A percentile compares a stretch with the other conserved stretches of the same genome.
These are phyloP conservation scores for Lentinula raphanica DNA, from an alignment of 768 basidiomycete genomes.

Conservation along the genomic window DNA sequence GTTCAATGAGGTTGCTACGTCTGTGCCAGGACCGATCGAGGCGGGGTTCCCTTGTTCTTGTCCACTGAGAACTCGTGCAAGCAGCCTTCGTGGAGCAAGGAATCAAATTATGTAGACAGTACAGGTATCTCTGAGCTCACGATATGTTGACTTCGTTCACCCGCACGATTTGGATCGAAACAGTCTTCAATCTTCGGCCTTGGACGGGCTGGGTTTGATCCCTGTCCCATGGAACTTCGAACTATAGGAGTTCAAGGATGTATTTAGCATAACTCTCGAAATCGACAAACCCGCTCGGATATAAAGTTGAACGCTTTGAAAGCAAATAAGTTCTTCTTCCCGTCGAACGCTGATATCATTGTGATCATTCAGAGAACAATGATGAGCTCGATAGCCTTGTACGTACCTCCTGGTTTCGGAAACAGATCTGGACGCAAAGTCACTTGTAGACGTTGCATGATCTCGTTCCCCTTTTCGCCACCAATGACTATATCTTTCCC, in stretches of 20 bases:
- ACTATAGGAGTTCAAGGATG: neutral
- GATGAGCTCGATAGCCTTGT: neutral
- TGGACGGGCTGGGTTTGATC: neutral
- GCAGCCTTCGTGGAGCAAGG: neutral
- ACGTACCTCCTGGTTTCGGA: slow-evolving; percentile 21
- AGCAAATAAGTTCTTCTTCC: slow-evolving; percentile 29
- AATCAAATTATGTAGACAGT: neutral
- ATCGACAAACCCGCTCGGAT: slow-evolving; percentile 15
- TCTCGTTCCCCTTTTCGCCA: slow-evolving; percentile 21
- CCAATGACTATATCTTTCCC: slow-evolving; percentile 21
- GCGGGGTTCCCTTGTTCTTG: slow-evolving; percentile 3
- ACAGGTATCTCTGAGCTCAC: slow-evolving; percentile 19
- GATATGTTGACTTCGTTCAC: slow-evolving; percentile 18
- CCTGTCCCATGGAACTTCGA: slow-evolving; percentile 4
- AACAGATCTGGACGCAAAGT: slow-evolving; percentile 19
- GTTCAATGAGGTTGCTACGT: slow-evolving; percentile 20
- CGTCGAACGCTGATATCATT: slow-evolving; percentile 24
- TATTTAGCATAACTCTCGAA: slow-evolving; percentile 12
- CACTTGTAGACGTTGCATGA: slow-evolving; percentile 25
- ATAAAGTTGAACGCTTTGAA: slow-evolving; percentile 15
- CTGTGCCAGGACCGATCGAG: slow-evolving; percentile 13
- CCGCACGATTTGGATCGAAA: slow-evolving; percentile 7
- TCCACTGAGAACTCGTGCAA: neutral
- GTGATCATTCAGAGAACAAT: neutral
- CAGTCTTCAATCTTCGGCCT: neutral